phyloP scores from a whole-genome alignment of 2,329 filamentous ascomycete genomes.

The Trichoderma guizhouense region DNA sequence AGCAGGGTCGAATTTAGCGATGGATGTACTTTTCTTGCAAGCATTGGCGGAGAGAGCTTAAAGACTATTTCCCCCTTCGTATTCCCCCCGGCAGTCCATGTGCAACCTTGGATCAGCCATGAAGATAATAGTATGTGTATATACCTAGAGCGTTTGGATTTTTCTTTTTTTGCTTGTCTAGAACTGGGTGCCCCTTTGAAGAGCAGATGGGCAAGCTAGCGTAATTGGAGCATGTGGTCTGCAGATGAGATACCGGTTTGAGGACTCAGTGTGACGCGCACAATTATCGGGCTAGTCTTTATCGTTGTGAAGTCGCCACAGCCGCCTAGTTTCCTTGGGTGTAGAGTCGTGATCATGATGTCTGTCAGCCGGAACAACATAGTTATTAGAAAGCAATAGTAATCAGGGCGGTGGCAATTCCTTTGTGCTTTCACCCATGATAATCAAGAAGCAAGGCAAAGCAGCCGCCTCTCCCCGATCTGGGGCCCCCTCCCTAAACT shows the following conservation, averaged over 20 bases:
- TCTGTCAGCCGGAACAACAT: neutral
- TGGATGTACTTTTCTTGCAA: slow-evolving; percentile 5
- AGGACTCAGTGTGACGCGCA: neutral
- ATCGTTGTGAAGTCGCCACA: neutral
- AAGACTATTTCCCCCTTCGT: neutral
- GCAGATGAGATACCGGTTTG: neutral
- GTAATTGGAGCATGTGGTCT: neutral
- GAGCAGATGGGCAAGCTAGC: neutral
- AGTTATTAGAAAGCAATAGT: neutral
- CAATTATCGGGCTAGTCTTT: neutral
- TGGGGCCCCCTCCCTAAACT: neutral
- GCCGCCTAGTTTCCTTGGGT: neutral
- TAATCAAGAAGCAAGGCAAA: neutral
- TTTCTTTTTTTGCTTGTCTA: neutral
- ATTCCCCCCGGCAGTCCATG: neutral
- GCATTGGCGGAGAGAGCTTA: neutral
- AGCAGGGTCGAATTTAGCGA: slow-evolving; percentile 12
- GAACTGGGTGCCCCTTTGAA: neutral
- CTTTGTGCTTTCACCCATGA: neutral
- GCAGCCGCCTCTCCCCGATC: neutral
- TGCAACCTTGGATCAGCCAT: neutral
- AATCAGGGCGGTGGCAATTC: slow-evolving; percentile 1
- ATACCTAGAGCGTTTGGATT: neutral
- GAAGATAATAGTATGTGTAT: neutral
- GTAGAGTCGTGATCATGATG: neutral